A percentile compares a stretch with the other conserved stretches of the same genome.
Evolutionary conservation across 306 rosid genomes (phyloP).

Genomic region (Begonia masoniana): DNA sequence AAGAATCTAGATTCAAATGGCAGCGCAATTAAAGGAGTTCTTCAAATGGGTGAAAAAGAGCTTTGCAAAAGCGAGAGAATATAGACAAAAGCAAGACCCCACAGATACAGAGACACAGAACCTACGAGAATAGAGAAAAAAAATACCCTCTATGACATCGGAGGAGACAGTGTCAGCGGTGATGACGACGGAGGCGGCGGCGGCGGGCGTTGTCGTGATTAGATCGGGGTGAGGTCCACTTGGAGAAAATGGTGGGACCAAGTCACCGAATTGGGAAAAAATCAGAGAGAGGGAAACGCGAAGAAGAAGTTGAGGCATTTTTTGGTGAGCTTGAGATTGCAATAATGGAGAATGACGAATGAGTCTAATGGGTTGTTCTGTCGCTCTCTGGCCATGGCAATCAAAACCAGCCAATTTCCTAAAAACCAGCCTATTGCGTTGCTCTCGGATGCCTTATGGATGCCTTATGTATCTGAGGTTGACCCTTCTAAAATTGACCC

Average conservation of each 20-base stretch:
- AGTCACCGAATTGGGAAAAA: conserved; percentile 1
- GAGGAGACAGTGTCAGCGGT: conserved; percentile 26
- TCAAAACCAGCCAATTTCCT: conserved; percentile 41
- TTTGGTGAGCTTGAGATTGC: conserved; percentile 17
- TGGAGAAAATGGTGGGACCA: conserved; percentile 24
- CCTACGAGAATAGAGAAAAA: conserved; percentile 4
- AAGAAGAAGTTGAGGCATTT: conserved; percentile 14
- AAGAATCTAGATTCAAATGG: conserved; percentile 12
- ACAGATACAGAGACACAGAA: conserved; percentile 4
- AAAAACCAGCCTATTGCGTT: conserved; percentile 32
- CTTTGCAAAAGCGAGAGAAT: conserved; percentile 10
- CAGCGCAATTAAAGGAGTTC: conserved; percentile 27
- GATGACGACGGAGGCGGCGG: conserved; percentile 10
- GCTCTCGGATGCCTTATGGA: conserved; percentile 15
- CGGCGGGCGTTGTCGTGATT: conserved; percentile 14
- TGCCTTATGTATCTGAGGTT: not conserved
- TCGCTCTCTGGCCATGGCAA: conserved; percentile 15
- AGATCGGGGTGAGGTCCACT: conserved; percentile 25
- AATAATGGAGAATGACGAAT: conserved; percentile 11
- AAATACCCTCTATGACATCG: conserved; percentile 39
- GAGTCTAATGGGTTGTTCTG: conserved; percentile 20
- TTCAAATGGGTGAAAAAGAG: conserved; percentile 19
- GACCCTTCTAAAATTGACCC: not conserved
- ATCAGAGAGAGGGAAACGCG: conserved; percentile 5
- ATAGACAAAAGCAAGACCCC: conserved; percentile 26